Evolutionary conservation across 2,329 filamentous ascomycete species (phyloP).

Genomic region (Hymenoscyphus scutula): DNA sequence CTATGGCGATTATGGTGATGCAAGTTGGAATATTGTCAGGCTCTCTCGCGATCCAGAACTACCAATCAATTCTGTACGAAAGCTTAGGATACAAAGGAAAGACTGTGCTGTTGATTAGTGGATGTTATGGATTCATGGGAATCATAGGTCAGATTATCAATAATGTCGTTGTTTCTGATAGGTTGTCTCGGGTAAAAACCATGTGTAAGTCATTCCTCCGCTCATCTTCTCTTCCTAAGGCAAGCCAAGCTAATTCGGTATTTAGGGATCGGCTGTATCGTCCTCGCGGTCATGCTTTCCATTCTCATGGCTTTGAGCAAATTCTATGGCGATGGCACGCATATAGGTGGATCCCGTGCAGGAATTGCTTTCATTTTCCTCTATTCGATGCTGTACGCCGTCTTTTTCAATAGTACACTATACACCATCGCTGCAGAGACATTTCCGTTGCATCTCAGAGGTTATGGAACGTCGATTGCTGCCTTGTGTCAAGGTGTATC

Average conservation of each 20-base stretch:
- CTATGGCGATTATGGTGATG: conserved; percentile 37
- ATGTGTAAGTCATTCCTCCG: conserved; percentile 26
- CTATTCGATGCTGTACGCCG: conserved; percentile 38
- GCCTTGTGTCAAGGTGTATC: conserved; percentile 35
- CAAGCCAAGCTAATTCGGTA: background rate
- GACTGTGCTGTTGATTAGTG: conserved; percentile 37
- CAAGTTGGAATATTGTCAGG: conserved; percentile 38
- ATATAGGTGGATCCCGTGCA: conserved; percentile 33
- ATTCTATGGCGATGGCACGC: conserved; percentile 29
- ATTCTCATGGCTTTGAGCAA: conserved; percentile 32
- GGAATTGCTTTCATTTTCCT: conserved; percentile 41
- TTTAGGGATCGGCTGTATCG: conserved; percentile 29
- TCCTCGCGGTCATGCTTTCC: conserved; percentile 31
- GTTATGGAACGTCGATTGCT: conserved; percentile 36
- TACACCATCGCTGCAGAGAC: conserved; percentile 38
- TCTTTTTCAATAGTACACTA: conserved; percentile 41
- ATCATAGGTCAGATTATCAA: conserved; percentile 38
- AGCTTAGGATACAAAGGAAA: conserved; percentile 37
- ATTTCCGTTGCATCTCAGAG: conserved; percentile 37
- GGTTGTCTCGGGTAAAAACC: conserved; percentile 37
- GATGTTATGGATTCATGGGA: conserved; percentile 40
- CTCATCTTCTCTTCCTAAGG: background rate
- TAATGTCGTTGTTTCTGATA: conserved; percentile 36
- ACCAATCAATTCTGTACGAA: conserved; percentile 39
- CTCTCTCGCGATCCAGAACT: conserved; percentile 40